Conservation (phyloP, 305 asterid genomes). For the Fraxinus paxiana region DNA sequence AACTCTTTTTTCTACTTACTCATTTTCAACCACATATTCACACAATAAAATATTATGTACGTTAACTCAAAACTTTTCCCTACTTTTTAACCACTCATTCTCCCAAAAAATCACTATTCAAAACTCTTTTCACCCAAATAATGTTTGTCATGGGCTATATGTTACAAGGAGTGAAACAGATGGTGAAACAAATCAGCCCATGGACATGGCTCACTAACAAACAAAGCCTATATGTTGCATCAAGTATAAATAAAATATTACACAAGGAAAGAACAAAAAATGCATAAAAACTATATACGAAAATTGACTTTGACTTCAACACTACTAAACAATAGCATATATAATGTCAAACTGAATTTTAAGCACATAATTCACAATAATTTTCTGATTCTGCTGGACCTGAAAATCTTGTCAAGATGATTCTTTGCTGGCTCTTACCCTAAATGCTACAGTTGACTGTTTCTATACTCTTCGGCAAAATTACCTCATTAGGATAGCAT, state of each 20-base stretch:
- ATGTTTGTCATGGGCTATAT: too few relatives aligned
- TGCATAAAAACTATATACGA: background rate
- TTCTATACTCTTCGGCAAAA: background rate
- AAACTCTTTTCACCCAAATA: too few relatives aligned
- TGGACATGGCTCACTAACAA: background rate
- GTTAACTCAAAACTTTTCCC: too few relatives aligned
- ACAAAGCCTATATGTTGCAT: background rate
- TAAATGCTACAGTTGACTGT: background rate
- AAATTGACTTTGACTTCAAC: background rate
- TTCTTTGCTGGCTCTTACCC: background rate
- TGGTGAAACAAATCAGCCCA: background rate
- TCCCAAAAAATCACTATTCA: too few relatives aligned
- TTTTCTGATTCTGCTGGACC: slow-evolving; percentile 1
- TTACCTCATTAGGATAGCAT: slow-evolving; percentile 3
- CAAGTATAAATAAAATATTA: background rate
- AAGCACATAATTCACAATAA: background rate
- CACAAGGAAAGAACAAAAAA: background rate
- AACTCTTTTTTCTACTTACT: too few relatives aligned
- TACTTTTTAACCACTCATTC: too few relatives aligned
- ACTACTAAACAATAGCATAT: background rate
- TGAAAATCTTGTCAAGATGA: background rate
- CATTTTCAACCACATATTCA: too few relatives aligned
- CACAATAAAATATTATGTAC: too few relatives aligned
- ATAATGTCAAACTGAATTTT: slow-evolving; percentile 6
- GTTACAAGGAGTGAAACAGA: background rate